Conservation (phyloP, 2,329 filamentous ascomycete species). For the Phyllosticta citrichinensis region DNA sequence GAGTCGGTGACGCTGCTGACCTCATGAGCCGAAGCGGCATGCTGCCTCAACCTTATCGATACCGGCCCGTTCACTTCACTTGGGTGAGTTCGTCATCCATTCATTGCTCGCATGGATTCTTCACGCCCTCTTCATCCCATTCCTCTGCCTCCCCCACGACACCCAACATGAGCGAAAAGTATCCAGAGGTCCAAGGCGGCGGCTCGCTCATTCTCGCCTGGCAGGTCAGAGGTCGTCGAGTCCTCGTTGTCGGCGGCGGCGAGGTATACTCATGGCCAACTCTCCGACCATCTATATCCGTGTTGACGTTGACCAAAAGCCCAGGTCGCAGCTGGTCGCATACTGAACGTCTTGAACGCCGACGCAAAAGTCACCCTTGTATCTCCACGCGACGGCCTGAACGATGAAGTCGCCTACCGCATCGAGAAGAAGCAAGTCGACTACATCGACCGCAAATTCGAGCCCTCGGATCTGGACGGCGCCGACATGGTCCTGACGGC, state of each 20-base stretch:
- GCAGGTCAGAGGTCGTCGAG: slow-evolving; percentile 81
- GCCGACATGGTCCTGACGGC: slow-evolving; percentile 85
- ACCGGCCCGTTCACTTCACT: too few relatives aligned
- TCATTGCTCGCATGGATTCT: slow-evolving; percentile 2
- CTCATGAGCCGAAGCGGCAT: not conserved
- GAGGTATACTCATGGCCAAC: slow-evolving; percentile 52
- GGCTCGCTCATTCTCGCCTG: slow-evolving; percentile 92
- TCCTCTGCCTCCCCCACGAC: slow-evolving; percentile 10
- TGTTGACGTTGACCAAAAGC: slow-evolving; percentile 26
- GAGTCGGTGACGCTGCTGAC: not conserved
- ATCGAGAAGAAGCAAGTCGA: slow-evolving; percentile 64
- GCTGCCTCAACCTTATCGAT: not conserved
- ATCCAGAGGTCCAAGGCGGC: slow-evolving; percentile 75
- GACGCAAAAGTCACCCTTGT: slow-evolving; percentile 85
- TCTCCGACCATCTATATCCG: not conserved
- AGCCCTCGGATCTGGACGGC: slow-evolving; percentile 73
- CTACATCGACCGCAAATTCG: slow-evolving; percentile 74
- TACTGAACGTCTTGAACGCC: slow-evolving; percentile 88
- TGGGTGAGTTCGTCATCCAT: not conserved
- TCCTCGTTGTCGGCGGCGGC: slow-evolving; percentile 89
- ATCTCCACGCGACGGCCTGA: slow-evolving; percentile 68
- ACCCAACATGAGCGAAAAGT: slow-evolving; percentile 42
- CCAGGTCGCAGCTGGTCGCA: slow-evolving; percentile 89
- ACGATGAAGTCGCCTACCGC: slow-evolving; percentile 78
- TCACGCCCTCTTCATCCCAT: not conserved